A percentile compares a stretch with the other conserved stretches of the same genome.
These are phyloP conservation scores for Suillus clintonianus DNA, from an alignment of 768 basidiomycete species.

Conservation along the genomic window DNA sequence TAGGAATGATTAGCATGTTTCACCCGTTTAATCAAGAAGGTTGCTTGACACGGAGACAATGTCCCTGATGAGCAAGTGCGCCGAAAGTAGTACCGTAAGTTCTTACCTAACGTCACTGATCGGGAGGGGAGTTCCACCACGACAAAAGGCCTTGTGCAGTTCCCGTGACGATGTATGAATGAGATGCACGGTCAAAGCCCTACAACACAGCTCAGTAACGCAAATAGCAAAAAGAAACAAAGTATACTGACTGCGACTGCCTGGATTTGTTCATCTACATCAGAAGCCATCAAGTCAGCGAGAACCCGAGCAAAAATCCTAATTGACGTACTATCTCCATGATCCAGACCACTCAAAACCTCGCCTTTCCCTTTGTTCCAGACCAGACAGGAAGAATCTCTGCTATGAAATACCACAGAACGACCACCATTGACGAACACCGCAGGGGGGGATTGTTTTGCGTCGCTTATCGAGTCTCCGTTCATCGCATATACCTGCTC, in stretches of 20 bases:
- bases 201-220: constrained; percentile 31
- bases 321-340: constrained; percentile 51
- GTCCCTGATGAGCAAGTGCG: neutral
- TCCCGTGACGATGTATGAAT: constrained; percentile 51
- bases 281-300: constrained; percentile 11
- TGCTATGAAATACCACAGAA: constrained; percentile 56
- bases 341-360: constrained; percentile 61
- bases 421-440: constrained; percentile 55
- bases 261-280: constrained; percentile 32
- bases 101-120: constrained; percentile 2
- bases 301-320: neutral
- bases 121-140: constrained; percentile 52
- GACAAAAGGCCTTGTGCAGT: constrained; percentile 54
- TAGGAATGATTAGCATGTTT: constrained; percentile 5
- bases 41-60: constrained; percentile 1
- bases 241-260: constrained; percentile 35
- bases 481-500: constrained; percentile 55
- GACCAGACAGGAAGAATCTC: constrained; percentile 56
- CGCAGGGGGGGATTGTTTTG: constrained; percentile 44
- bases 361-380: constrained; percentile 61
- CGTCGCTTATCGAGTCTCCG: constrained; percentile 27
- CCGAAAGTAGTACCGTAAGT: neutral
- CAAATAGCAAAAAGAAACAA: neutral
- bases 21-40: constrained; percentile 3
- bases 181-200: constrained; percentile 49